Evolutionary conservation across 345 rosid species (phyloP).

Genomic region (Odontarrhena argentea): DNA sequence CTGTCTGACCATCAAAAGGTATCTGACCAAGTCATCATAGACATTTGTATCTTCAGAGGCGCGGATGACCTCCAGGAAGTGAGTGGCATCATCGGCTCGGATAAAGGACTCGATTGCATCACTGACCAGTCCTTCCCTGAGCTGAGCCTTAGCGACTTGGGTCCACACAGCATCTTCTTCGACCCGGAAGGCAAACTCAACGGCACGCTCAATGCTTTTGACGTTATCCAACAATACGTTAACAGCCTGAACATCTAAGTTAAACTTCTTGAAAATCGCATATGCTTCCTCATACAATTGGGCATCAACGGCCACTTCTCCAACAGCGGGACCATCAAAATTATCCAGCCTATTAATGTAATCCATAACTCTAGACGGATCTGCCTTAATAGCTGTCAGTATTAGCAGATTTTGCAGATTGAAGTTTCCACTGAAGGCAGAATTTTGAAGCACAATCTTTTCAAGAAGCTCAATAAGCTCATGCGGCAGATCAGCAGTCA

Average conservation of each 20-base stretch:
- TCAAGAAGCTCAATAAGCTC: slow-evolving; percentile 91
- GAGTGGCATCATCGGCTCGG: slow-evolving; percentile 87
- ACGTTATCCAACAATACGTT: slow-evolving; percentile 73
- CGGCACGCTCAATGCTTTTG: slow-evolving; percentile 82
- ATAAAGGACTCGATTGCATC: slow-evolving; percentile 98
- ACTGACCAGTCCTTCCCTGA: slow-evolving; percentile 89
- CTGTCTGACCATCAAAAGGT: slow-evolving; percentile 98
- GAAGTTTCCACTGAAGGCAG: slow-evolving; percentile 99
- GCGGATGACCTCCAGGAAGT: slow-evolving; percentile 75
- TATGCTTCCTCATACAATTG: slow-evolving; percentile 88
- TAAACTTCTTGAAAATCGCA: slow-evolving; percentile 85
- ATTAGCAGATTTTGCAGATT: slow-evolving; percentile 97
- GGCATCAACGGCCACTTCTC: slow-evolving; percentile 96
- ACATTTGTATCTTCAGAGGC: slow-evolving; percentile 79
- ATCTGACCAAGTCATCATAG: slow-evolving; percentile 91
- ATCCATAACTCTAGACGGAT: slow-evolving; percentile 98
- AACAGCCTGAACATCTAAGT: slow-evolving; percentile 82
- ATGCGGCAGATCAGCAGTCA: slow-evolving; percentile 84
- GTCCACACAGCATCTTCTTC: slow-evolving; percentile 99
- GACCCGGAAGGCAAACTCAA: slow-evolving; percentile 97
- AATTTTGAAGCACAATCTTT: slow-evolving; percentile 96
- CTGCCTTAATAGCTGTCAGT: slow-evolving; percentile 95
- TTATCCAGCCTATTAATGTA: slow-evolving; percentile 93
- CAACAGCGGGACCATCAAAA: slow-evolving; percentile 99
- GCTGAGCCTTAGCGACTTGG: slow-evolving; percentile 97